Evolutionary conservation across 1,284 basidiomycete genomes (phyloP), one percentile per base, ranked within the genome.

Genomic region (Boletus austroedulis): DNA sequence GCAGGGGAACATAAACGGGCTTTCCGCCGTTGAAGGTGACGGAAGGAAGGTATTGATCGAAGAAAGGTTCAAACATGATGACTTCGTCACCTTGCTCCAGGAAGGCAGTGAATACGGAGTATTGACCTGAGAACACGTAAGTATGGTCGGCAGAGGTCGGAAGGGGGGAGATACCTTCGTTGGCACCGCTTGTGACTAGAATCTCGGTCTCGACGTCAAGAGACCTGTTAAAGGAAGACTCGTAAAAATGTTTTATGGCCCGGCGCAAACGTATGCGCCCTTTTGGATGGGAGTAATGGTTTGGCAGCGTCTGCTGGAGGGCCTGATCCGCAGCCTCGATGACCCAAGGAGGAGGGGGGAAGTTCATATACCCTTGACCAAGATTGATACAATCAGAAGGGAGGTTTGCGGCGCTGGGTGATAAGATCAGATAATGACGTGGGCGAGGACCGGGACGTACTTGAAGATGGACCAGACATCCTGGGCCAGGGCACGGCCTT

Each of bases 41-140:
- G 11, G 91, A 92, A 38, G 94, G 89, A 61, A 92, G 84, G 77
- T 98, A 99, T 75, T 99, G 97, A 72, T 98, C 95, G 70, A 98
- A 98, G 81, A 94, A 95, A 7, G 94, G 96, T 77, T 99, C 97
- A 69, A 99, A 95, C 82, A 98, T 87, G 73, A 99, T 95, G 60
- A 99, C 97, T 75, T 98, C 96, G 72, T 99, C 97, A 10, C 90
- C 94, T 38, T 85, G 80, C 62, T 96, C 87, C 49, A 95, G 76
- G 77, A 95, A 96, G 0, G 95, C 95, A 23, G 86, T 83, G 67
- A 95, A 88, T 57, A 94, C 90, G 52, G 94, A 87, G 73, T 95
- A 98, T 78, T 94, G 90, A 24, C 94, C 94, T 71, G 43, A 29
- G 38, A 53, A 50, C 12, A 6, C 2, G 23, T 62, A 14, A 55